These are phyloP conservation scores for cucumber (Cucumis sativus) DNA, from an alignment of 306 rosid genomes.

Conservation along the genomic window Cucumber_9930_V3 NC_026661.2:11640001-11640500, in stretches of 20 bases:
- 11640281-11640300: not conserved
- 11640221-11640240: too few relatives aligned
- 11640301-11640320: not conserved
- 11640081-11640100: too few relatives aligned
- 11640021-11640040: not conserved
- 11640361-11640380: not conserved
- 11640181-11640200: not conserved
- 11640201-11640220: not conserved
- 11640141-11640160: not conserved
- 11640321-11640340: too few relatives aligned
- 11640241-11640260: too few relatives aligned
- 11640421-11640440: not conserved
- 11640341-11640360: not conserved
- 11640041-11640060: not conserved
- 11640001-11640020: not conserved
- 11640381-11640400: not conserved
- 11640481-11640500: too few relatives aligned
- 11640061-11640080: not conserved
- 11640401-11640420: not conserved
- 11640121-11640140: not conserved
- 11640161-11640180: not conserved
- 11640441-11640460: not conserved
- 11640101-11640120: not conserved
- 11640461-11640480: too few relatives aligned
- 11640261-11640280: too few relatives aligned